These are phyloP conservation scores for Betula pendula DNA, from an alignment of 306 rosid genomes.

Conservation along the genomic window DNA sequence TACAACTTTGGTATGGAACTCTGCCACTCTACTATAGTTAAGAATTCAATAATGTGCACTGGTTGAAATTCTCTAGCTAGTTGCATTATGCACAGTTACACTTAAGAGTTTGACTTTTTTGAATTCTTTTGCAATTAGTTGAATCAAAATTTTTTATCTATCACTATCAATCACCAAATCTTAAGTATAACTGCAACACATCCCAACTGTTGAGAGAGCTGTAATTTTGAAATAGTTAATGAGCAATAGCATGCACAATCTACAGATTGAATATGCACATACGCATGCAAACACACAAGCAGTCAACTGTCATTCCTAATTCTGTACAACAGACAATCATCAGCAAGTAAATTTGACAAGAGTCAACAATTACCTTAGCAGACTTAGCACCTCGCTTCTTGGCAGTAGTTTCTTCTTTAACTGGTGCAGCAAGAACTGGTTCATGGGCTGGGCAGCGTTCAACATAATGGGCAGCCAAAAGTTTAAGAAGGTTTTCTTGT, in stretches of 20 bases:
- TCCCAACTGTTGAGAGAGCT: not conserved
- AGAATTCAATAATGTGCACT: no score
- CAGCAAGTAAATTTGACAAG: conserved; percentile 20
- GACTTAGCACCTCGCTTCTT: conserved; percentile 67
- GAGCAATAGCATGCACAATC: not conserved
- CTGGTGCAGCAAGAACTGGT: conserved; percentile 46
- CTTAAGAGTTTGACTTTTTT: not conserved
- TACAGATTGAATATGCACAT: not conserved
- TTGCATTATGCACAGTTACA: not conserved
- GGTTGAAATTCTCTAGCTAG: not conserved
- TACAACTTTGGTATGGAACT: not conserved
- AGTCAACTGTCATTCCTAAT: conserved; percentile 4
- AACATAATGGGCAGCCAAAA: conserved; percentile 53
- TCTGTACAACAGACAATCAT: conserved; percentile 3
- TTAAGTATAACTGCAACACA: not conserved
- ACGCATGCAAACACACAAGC: not conserved
- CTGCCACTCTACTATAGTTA: not conserved
- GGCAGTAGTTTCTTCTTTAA: conserved; percentile 42
- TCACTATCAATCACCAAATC: not conserved
- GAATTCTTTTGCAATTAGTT: not conserved
- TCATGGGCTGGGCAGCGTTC: conserved; percentile 85
- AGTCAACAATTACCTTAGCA: conserved; percentile 58
- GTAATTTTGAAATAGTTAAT: not conserved
- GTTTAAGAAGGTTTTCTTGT: conserved; percentile 57
- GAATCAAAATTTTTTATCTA: not conserved